Evolutionary conservation across 352 stramenopile species (phyloP).

Genomic region (Ophiocytium majus): DNA sequence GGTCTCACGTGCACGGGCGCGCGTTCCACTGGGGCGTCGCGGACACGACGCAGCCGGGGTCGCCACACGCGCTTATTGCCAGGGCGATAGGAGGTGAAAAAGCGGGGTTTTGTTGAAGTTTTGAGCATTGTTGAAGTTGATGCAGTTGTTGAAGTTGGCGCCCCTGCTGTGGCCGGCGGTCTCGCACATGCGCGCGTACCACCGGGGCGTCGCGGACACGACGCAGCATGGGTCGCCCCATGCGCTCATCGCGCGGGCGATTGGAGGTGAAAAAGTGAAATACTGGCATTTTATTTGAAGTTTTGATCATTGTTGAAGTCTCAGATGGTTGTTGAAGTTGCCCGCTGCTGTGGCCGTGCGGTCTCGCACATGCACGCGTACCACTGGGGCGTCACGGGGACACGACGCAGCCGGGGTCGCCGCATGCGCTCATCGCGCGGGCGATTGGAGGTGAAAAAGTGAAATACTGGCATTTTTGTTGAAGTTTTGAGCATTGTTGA

Average conservation of each 20-base stretch:
- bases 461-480: no score
- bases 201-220: conserved; percentile 67
- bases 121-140: no score
- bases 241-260: conserved; percentile 73
- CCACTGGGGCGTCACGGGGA: conserved; percentile 72
- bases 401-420: conserved; percentile 23
- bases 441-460: conserved; percentile 65
- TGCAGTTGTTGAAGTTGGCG: no score
- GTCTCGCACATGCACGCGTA: conserved; percentile 65
- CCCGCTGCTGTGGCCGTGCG: conserved; percentile 76
- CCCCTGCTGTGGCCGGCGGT: conserved; percentile 77
- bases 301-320: no score
- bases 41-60: conserved; percentile 46
- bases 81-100: conserved; percentile 69
- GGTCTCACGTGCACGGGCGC: no score
- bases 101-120: no score
- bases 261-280: conserved; percentile 65
- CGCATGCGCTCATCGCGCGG: conserved; percentile 71
- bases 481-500: no score
- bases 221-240: conserved; percentile 3
- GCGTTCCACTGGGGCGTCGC: conserved; percentile 70
- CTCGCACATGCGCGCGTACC: conserved; percentile 63
- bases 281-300: no score
- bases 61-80: conserved; percentile 66
- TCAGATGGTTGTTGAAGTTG: no score